Percentiles rank a stretch among this genome's conserved stretches.
Conservation (phyloP, 768 basidiomycete species). For the Xerocomellus amylosporus region DNA sequence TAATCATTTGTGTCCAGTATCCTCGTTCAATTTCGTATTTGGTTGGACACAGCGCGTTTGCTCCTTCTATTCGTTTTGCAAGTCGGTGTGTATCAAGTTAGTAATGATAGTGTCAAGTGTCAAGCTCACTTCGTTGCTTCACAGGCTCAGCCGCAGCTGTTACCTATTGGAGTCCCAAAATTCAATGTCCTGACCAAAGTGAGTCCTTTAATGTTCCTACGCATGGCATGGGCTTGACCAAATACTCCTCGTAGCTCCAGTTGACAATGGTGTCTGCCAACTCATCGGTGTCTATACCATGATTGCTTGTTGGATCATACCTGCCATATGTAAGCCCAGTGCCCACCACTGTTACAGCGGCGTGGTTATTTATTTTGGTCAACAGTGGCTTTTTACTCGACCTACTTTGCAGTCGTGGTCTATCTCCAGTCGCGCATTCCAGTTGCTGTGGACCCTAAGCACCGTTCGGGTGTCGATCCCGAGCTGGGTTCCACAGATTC, state of each 20-base stretch:
- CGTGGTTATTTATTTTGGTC: slow-evolving; percentile 4
- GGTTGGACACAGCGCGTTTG: slow-evolving; percentile 54
- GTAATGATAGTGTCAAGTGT: background rate
- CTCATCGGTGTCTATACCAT: slow-evolving; percentile 48
- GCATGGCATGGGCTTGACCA: background rate
- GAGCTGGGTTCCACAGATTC: slow-evolving; percentile 18
- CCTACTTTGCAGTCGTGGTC: slow-evolving; percentile 39
- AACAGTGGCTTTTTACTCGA: slow-evolving; percentile 44
- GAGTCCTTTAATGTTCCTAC: slow-evolving; percentile 1
- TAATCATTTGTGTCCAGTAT: slow-evolving; percentile 34
- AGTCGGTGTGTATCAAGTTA: slow-evolving; percentile 36
- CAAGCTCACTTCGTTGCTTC: background rate
- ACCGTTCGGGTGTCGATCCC: slow-evolving; percentile 9
- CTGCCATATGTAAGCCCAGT: slow-evolving; percentile 44
- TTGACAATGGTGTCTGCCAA: slow-evolving; percentile 45
- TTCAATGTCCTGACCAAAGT: slow-evolving; percentile 46
- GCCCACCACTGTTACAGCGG: background rate
- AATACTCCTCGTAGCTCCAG: slow-evolving; percentile 30
- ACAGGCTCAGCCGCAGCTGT: slow-evolving; percentile 45
- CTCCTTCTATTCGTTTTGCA: slow-evolving; percentile 45
- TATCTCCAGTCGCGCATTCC: slow-evolving; percentile 34
- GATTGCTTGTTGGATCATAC: slow-evolving; percentile 52
- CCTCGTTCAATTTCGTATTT: slow-evolving; percentile 45
- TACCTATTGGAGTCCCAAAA: slow-evolving; percentile 40
- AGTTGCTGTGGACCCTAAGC: slow-evolving; percentile 15